Evolutionary conservation across 2,329 filamentous ascomycete genomes (phyloP).

Genomic region (Microsporum ferrugineum): DNA sequence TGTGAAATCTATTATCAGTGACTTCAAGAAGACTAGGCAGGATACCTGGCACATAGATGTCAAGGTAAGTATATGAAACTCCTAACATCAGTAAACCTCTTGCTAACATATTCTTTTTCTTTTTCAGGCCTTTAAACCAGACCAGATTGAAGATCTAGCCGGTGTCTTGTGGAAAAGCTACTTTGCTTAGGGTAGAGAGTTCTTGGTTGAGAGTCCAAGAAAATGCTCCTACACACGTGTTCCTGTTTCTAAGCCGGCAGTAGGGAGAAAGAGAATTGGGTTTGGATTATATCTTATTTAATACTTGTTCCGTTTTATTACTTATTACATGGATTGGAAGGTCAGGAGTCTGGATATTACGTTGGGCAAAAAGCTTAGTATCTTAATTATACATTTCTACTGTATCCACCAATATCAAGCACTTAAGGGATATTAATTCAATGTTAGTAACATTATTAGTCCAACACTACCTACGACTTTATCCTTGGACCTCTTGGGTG

Average conservation of each 20-base stretch:
- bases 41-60: constrained; percentile 98
- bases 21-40: constrained; percentile 99
- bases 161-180: constrained; percentile 99
- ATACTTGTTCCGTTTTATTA: neutral
- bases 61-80: constrained; percentile 54
- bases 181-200: constrained; percentile 59
- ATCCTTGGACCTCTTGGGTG: no score
- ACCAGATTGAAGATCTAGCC: constrained; percentile 89
- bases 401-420: no score
- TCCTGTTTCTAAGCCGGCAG: neutral
- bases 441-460: no score
- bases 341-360: neutral
- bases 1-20: constrained; percentile 83
- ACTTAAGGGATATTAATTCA: no score
- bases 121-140: constrained; percentile 68
- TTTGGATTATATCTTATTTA: neutral
- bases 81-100: constrained; percentile 3
- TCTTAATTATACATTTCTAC: neutral
- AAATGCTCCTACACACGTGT: neutral
- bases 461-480: no score
- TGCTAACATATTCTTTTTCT: neutral
- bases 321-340: neutral
- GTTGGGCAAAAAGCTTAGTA: neutral
- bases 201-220: neutral
- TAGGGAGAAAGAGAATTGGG: no score